Evolutionary conservation across 23 red algal genomes (phyloP), one percentile per base, ranked within the genome.

Genomic region (Gracilariopsis chorda): DNA sequence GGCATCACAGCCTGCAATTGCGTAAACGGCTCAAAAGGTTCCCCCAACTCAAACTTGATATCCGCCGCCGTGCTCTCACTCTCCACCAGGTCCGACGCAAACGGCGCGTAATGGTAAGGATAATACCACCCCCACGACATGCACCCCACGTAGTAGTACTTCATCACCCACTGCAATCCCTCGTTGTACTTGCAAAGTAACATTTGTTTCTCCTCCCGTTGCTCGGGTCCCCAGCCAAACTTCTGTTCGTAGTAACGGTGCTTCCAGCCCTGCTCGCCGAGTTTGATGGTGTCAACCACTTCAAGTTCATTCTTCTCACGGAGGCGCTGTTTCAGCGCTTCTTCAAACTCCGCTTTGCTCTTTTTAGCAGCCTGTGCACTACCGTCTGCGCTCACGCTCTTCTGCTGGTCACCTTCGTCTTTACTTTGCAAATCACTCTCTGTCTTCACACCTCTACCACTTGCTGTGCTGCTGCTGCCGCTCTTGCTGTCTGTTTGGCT

Each of bases 1-100:
- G 97, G 97, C 88, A 99, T 84, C 32, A 99, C 97, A 8, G 88
- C 89, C 61, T 94, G 92, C 11, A 99, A 82, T 85, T 99, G 97
- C 23, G 75, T 77, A 56, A 96, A 91, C 9, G 97, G 97, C 40
- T 78, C 78, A 83, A 96, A 99, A n/a, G 93, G 93, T 29, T 78
- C 47, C 17, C 97, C 97, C 17, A 85, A 63, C 49, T 96, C 88
- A 63, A 99, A 99, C 34, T 40, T 59, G 20, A 86, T 88, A 51
- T 92, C 84, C 7, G 41, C 61, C 34, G 59, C 51, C 19, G 57
- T 45, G 24, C 84, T 28, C 32, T 83, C 74, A 25, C 69, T 77
- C 8, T 94, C 83, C 16, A 85, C 91, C 32, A 99, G 80, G 71
- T 99, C 97, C 3, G 84, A 91, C 14, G 94, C 93, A 65, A 99